Percentiles rank a stretch among this genome's conserved stretches.
These are phyloP conservation scores for Ceratocystiopsis minuta DNA, from an alignment of 2,329 filamentous ascomycete species.

Conservation along the genomic window DNA sequence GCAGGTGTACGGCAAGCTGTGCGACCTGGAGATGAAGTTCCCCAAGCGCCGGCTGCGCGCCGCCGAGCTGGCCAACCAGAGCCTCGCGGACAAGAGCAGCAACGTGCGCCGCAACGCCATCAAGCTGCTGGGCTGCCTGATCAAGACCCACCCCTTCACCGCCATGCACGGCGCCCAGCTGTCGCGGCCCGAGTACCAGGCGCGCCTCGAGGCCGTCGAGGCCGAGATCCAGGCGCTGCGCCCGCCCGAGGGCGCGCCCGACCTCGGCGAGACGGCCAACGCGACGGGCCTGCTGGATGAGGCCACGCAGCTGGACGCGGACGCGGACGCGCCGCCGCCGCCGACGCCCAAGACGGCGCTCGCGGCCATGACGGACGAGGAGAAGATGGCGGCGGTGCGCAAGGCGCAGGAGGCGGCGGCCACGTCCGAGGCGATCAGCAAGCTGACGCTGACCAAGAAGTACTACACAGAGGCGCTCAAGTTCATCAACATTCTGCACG, in stretches of 20 bases:
- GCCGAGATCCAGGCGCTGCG: conserved; percentile 64
- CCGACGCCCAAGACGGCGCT: conserved; percentile 29
- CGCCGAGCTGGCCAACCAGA: conserved; percentile 71
- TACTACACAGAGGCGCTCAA: conserved; percentile 88
- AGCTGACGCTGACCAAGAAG: conserved; percentile 69
- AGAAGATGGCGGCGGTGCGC: conserved; percentile 52
- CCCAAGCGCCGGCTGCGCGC: conserved; percentile 78
- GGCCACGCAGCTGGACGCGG: conserved; percentile 53
- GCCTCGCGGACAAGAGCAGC: conserved; percentile 93
- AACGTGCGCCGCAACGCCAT: conserved; percentile 92
- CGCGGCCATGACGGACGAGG: conserved; percentile 55
- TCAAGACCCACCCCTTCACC: conserved; percentile 88
- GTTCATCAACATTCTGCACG: conserved; percentile 83
- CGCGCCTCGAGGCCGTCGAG: conserved; percentile 65
- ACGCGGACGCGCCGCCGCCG: conserved; percentile 18
- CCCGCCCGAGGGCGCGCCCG: conserved; percentile 56
- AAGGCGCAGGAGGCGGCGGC: conserved; percentile 77
- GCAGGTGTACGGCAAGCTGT: conserved; percentile 82
- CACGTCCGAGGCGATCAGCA: conserved; percentile 73
- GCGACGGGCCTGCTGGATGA: conserved; percentile 65
- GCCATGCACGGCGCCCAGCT: conserved; percentile 81
- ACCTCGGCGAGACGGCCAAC: conserved; percentile 47
- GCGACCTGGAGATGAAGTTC: conserved; percentile 90
- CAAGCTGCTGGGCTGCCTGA: conserved; percentile 70
- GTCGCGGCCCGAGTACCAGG: conserved; percentile 69